Conservation (phyloP, 1,139 yeast genomes). For the Kazachstania sp. region DNA sequence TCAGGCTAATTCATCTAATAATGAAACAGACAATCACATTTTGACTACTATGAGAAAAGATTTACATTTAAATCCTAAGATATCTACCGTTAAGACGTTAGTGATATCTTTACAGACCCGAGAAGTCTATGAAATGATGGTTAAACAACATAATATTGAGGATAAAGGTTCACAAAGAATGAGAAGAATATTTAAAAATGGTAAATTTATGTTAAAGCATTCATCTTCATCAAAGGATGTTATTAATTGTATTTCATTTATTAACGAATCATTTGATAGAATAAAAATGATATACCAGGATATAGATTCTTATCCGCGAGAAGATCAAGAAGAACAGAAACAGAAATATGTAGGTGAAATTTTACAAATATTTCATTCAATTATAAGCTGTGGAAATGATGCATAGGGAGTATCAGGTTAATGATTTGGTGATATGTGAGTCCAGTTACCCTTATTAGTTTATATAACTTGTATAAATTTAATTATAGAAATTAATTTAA, state of each 20-base stretch:
- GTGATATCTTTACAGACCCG: conserved; percentile 46
- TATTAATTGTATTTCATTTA: conserved; percentile 17
- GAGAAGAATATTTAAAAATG: conserved; percentile 24
- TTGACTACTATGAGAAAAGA: conserved; percentile 50
- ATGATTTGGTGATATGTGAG: too few species aligned
- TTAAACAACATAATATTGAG: conserved; percentile 28
- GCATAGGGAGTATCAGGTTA: not conserved
- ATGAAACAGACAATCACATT: conserved; percentile 47
- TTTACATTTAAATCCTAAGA: conserved; percentile 24
- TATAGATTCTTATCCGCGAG: not conserved
- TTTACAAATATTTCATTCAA: conserved; percentile 12
- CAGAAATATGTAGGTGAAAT: conserved; percentile 12
- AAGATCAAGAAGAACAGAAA: conserved; percentile 6
- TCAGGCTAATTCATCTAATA: conserved; percentile 36
- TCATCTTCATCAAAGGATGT: conserved; percentile 19
- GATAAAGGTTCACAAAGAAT: conserved; percentile 19
- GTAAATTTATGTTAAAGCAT: conserved; percentile 12
- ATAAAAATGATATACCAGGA: conserved; percentile 20
- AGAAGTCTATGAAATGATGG: conserved; percentile 46
- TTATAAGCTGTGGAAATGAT: conserved; percentile 9
- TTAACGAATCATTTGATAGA: conserved; percentile 17
- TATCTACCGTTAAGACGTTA: conserved; percentile 22
- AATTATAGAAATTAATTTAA: too few species aligned
- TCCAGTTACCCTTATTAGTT: too few species aligned
- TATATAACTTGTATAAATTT: too few species aligned